Evolutionary conservation across 106 monocot genomes (phyloP).

Genomic region (Apostasia shenzhenica): DNA sequence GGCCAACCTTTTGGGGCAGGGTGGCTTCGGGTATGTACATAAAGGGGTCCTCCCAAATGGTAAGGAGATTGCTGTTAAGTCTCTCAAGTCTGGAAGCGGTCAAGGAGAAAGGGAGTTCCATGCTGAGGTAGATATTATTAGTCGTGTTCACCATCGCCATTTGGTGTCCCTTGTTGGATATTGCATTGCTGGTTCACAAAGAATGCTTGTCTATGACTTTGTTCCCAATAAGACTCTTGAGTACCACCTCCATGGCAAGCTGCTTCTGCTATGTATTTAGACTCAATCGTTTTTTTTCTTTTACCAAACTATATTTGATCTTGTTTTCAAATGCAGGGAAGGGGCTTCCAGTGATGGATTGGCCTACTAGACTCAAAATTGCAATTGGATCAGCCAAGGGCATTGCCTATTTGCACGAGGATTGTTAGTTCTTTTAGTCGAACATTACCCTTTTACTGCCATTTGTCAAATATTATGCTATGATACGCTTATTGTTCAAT

Average conservation of each 20-base stretch:
- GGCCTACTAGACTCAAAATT: conserved; percentile 75
- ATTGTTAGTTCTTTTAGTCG: conserved; percentile 39
- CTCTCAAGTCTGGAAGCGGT: conserved; percentile 70
- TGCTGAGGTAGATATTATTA: conserved; percentile 92
- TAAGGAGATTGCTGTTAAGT: conserved; percentile 83
- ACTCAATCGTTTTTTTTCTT: neutral
- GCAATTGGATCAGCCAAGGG: conserved; percentile 81
- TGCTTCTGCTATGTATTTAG: neutral
- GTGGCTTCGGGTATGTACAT: conserved; percentile 93
- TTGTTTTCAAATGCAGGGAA: conserved; percentile 31
- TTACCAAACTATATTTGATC: neutral
- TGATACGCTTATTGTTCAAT: conserved; percentile 3
- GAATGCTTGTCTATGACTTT: conserved; percentile 88
- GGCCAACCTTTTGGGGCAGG: conserved; percentile 77
- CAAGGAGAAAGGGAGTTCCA: conserved; percentile 98
- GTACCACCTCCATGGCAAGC: conserved; percentile 76
- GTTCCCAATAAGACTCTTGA: conserved; percentile 86
- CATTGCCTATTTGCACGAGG: conserved; percentile 87
- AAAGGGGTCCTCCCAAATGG: conserved; percentile 79
- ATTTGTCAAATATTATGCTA: neutral
- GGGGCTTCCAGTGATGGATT: conserved; percentile 58
- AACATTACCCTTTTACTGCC: neutral
- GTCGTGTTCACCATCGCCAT: conserved; percentile 87
- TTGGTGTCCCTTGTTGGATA: conserved; percentile 88
- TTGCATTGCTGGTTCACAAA: conserved; percentile 59